These are phyloP conservation scores for Saccharum hybrid DNA, from an alignment of 202 grass and related monocot genomes.

Conservation along the genomic window DNA sequence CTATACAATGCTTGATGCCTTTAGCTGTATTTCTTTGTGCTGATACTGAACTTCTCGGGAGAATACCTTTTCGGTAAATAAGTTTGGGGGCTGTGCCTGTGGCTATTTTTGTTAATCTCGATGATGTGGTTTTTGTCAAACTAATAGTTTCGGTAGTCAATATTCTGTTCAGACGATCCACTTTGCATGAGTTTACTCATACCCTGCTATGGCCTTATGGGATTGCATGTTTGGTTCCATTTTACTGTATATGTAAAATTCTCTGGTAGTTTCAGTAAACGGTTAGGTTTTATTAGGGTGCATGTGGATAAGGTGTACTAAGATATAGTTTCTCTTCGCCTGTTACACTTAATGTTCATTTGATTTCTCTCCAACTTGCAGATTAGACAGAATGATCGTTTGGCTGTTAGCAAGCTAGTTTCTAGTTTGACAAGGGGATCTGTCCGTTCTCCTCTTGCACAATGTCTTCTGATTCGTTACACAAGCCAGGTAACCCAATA, in stretches of 20 bases:
- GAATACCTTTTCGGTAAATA: slow-evolving; percentile 11
- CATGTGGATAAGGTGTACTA: slow-evolving; percentile 15
- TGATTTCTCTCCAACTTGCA: slow-evolving; percentile 46
- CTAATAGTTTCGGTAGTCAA: background rate
- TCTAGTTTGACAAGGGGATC: slow-evolving; percentile 76
- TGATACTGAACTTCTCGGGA: slow-evolving; percentile 10
- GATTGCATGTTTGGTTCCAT: background rate
- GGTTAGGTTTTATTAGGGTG: background rate
- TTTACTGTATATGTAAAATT: slow-evolving; percentile 27
- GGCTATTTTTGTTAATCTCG: background rate
- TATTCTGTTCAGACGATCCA: slow-evolving; percentile 13
- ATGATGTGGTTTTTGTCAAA: slow-evolving; percentile 20
- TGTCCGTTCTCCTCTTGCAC: slow-evolving; percentile 69
- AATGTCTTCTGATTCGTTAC: slow-evolving; percentile 78
- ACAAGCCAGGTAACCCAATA: slow-evolving; percentile 71
- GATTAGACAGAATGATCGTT: slow-evolving; percentile 85
- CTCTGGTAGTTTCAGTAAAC: background rate
- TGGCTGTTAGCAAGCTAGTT: slow-evolving; percentile 81
- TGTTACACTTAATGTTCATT: slow-evolving; percentile 20
- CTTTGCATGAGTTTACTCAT: background rate
- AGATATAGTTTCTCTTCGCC: slow-evolving; percentile 27
- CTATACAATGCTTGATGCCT: background rate
- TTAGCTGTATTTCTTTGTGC: background rate
- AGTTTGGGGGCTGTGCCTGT: slow-evolving; percentile 21
- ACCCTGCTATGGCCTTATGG: background rate